Base-by-base conservation (phyloP, 805 yeast species). In the Cyberlindnera mycetangii region DNA sequence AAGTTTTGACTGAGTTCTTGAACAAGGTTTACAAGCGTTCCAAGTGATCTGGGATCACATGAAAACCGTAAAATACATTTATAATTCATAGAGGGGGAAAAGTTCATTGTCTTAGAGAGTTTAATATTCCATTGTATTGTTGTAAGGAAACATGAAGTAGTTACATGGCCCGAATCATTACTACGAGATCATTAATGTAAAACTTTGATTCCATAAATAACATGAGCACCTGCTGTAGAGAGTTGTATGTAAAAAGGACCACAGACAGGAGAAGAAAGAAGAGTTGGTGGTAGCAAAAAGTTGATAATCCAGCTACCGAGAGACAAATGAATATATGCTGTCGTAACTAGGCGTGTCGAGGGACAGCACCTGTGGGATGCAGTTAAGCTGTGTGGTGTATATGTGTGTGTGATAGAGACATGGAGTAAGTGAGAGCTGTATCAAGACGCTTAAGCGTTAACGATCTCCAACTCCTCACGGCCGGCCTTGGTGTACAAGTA, bases 401-500 rank as follows among this genome's bases (percentile, higher is more conserved):
- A 14, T 32, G 22, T 14, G 22, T 32, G 21, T 32, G 35, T 8
- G 5, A 7, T 10, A 34, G 24, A 10, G 37, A 18, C 14, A 7
- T 25, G 18, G 8, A 8, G 32, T 16, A 30, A 11, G 14, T 9
- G 6, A 18, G 35, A 18, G 17, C 11, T 12, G 9, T 4, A n/a
- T 6, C 15, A 18, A 9, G 8, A 17, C 22, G 17, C 24, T 60
- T 60, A 69, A 44, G 65, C 71, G 56, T 69, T 71, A 45, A 70
- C 72, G 68, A 79, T 81, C 68, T 78, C 92, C 65, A 92, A 79
- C 66, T 92, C 96, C 76, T 85, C 92, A 75, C 90, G 88, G 69
- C 99, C 99, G 54, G 87, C 98, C 78, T 92, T 92, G 70, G 97
- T 89, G 79, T 92, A 92, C 68, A 92, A 78, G 81, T 74, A 90